Evolutionary conservation across 257 asterid species (phyloP).

Genomic region (Plantago major): DNA sequence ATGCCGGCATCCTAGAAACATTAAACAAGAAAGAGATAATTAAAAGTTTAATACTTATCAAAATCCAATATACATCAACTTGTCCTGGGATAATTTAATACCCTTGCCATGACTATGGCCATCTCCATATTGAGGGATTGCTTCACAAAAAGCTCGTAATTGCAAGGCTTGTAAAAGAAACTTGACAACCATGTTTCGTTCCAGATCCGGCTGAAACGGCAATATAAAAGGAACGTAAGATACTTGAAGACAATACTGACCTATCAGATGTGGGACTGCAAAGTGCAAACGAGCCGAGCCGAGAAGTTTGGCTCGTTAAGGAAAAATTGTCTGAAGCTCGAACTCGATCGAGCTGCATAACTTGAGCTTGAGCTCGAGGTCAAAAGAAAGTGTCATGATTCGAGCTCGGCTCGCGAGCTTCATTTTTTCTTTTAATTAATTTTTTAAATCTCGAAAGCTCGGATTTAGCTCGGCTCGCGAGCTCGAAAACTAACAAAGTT

Average conservation of each 20-base stretch:
- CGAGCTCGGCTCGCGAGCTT: no score
- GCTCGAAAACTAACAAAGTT: no score
- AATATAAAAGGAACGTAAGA: slow-evolving; percentile 23
- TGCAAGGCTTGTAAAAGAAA: slow-evolving; percentile 96
- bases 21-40: slow-evolving; percentile 6
- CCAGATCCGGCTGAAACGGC: slow-evolving; percentile 85
- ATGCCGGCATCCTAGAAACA: slow-evolving; percentile 69
- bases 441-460: no score
- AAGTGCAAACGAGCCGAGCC: no score
- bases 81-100: slow-evolving; percentile 29
- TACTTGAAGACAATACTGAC: slow-evolving; percentile 14
- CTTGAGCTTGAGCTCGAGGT: no score
- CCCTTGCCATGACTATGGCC: slow-evolving; percentile 97
- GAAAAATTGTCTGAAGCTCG: no score
- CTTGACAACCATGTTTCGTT: slow-evolving; percentile 93
- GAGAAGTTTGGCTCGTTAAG: no score
- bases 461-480: no score
- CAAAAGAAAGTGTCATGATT: no score
- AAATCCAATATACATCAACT: background rate
- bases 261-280: no score
- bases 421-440: no score
- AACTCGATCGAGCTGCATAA: no score
- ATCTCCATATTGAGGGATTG: slow-evolving; percentile 96
- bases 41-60: slow-evolving; percentile 1
- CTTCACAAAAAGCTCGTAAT: slow-evolving; percentile 95